phyloP scores from a whole-genome alignment of 2,329 filamentous ascomycete genomes.

The Colletotrichum simmondsii region DNA sequence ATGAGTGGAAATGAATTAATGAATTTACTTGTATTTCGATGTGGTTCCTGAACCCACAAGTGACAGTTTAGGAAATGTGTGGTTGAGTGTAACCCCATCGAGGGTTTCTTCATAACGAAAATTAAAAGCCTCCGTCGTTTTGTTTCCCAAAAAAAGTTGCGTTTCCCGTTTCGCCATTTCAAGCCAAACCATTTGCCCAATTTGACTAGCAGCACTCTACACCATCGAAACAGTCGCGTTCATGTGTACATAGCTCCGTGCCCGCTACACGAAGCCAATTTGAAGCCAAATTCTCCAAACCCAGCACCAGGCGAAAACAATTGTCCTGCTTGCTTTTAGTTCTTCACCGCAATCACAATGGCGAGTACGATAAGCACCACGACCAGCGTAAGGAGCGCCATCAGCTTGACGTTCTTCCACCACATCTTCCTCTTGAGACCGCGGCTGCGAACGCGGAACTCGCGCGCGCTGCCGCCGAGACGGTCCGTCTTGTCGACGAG shows the following conservation, averaged over 20 bases:
- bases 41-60: constrained; percentile 24
- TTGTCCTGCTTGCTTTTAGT: constrained; percentile 37
- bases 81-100: neutral
- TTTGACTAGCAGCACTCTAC: constrained; percentile 20
- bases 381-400: constrained; percentile 81
- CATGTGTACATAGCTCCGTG: constrained; percentile 3
- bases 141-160: constrained; percentile 25
- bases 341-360: constrained; percentile 66
- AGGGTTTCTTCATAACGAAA: neutral
- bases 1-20: too few species aligned
- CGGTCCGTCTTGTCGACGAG: constrained; percentile 97
- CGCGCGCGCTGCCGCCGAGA: constrained; percentile 85
- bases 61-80: constrained; percentile 8
- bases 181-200: constrained; percentile 24
- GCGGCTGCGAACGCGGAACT: constrained; percentile 89
- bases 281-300: neutral
- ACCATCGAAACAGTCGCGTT: constrained; percentile 7
- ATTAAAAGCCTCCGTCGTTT: constrained; percentile 26
- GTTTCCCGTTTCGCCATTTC: constrained; percentile 32
- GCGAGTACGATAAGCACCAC: constrained; percentile 67
- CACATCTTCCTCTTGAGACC: constrained; percentile 95
- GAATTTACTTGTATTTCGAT: constrained; percentile 10
- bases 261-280: neutral
- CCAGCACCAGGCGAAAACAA: neutral
- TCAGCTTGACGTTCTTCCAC: constrained; percentile 99